Evolutionary conservation across 805 yeast genomes (phyloP), one percentile per base, ranked within the genome.

Genomic region (Candida coleopterorum): DNA sequence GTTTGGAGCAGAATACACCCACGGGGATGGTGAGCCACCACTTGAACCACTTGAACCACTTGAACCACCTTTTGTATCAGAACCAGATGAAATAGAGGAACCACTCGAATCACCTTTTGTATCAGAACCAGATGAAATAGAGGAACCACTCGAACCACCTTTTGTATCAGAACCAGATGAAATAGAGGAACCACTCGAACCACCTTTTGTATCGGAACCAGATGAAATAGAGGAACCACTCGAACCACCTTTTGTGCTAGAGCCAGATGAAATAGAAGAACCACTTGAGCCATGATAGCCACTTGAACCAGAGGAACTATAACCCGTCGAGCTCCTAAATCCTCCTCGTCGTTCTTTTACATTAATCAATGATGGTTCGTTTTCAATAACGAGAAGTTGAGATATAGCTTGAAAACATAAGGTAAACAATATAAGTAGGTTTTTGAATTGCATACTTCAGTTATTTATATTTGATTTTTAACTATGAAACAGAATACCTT

Each of bases 221-320:
- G 32, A 25, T 6, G 31, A 24, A 21, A 22, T 23, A n/a, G 15
- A 14, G 15, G 37, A 25, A 14, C 31, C 18, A 21, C 15, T 9
- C 5, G 30, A 23, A n/a, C 21, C 23, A 33, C 25, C 29, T 12
- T 10, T 11, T 17, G n/a, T n/a, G n/a, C n/a, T n/a, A 25, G 25
- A 29, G 9, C 29, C 18, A 8, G 32, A 27, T 16, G 21, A 14
- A 12, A 28, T 17, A n/a, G 18, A n/a, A 12, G 37, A 25, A 17
- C 33, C 22, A 15, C 10, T n/a, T 15, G 38, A 18, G 3, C 32
- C 37, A 29, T 10, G 4, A 15, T 26, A 31, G 15, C 33, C 33
- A 30, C 25, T 30, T 21, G 35, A 21, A 23, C 34, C 28, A 7
- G 27, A 16, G 14, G 34, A 31, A 31, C n/a, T n/a, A n/a, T n/a